A percentile compares a stretch with the other conserved stretches of the same genome.
Evolutionary conservation across 1,284 basidiomycete genomes (phyloP).

Genomic region (Ganoderma boninense): DNA sequence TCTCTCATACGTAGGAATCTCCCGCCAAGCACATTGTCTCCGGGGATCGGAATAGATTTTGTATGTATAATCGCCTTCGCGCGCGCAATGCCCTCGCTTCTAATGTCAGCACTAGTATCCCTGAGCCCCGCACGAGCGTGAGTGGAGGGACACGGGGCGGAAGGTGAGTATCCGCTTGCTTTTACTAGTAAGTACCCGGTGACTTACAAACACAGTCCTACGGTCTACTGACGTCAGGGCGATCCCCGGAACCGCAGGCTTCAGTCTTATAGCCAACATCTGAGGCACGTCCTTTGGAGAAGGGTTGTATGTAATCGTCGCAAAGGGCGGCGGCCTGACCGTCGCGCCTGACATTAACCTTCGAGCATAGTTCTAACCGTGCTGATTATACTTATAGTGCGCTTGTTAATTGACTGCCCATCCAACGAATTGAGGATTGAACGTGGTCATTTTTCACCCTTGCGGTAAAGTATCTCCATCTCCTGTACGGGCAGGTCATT

Average conservation of each 20-base stretch:
- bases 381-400: background rate
- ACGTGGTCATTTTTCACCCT: background rate
- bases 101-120: conserved; percentile 2
- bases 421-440: background rate
- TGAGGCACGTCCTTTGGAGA: background rate
- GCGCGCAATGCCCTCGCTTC: background rate
- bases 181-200: background rate
- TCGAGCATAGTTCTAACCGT: background rate
- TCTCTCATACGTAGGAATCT: conserved; percentile 26
- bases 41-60: conserved; percentile 27
- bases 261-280: background rate
- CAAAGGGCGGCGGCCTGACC: background rate
- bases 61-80: conserved; percentile 22
- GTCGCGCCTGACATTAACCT: background rate
- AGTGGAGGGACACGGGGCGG: conserved; percentile 1
- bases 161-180: background rate
- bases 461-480: too few relatives aligned
- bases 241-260: conserved; percentile 10
- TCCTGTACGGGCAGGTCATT: too few relatives aligned
- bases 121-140: conserved; percentile 13
- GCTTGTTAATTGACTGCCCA: background rate
- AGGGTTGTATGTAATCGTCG: too few relatives aligned
- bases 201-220: background rate
- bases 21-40: background rate
- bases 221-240: background rate